Conservation (phyloP, 768 basidiomycete genomes). For the Boletales sp. region DNA sequence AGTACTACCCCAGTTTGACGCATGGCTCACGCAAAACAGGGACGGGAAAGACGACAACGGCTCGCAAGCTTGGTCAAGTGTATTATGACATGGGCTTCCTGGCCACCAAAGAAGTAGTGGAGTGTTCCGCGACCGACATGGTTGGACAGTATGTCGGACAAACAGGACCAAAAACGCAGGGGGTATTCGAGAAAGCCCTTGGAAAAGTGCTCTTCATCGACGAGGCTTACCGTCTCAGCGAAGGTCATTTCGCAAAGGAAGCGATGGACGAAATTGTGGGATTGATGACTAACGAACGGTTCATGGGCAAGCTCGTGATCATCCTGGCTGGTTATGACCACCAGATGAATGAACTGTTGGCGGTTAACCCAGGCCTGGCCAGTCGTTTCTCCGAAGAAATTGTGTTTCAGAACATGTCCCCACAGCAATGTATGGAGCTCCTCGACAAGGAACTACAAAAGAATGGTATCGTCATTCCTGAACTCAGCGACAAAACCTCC, state of each 20-base stretch:
- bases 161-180: constrained; percentile 63
- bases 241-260: constrained; percentile 67
- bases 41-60: constrained; percentile 62
- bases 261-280: constrained; percentile 72
- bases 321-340: constrained; percentile 70
- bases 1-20: no score
- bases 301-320: constrained; percentile 58
- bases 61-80: constrained; percentile 62
- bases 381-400: constrained; percentile 70
- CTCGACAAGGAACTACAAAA: constrained; percentile 46
- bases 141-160: constrained; percentile 72
- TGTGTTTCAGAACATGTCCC: constrained; percentile 51
- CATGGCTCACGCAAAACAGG: constrained; percentile 31
- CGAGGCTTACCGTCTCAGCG: constrained; percentile 63
- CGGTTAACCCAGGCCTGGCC: constrained; percentile 60
- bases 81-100: constrained; percentile 67
- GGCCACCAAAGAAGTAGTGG: constrained; percentile 48
- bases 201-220: constrained; percentile 72
- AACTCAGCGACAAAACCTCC: constrained; percentile 23
- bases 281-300: constrained; percentile 55
- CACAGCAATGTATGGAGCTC: constrained; percentile 50
- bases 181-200: constrained; percentile 59
- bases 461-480: constrained; percentile 36
- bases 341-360: constrained; percentile 60
- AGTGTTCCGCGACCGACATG: constrained; percentile 69